Evolutionary conservation across 176 grass and related monocot species (phyloP).

Genomic region (Thinopyrum elongatum): DNA sequence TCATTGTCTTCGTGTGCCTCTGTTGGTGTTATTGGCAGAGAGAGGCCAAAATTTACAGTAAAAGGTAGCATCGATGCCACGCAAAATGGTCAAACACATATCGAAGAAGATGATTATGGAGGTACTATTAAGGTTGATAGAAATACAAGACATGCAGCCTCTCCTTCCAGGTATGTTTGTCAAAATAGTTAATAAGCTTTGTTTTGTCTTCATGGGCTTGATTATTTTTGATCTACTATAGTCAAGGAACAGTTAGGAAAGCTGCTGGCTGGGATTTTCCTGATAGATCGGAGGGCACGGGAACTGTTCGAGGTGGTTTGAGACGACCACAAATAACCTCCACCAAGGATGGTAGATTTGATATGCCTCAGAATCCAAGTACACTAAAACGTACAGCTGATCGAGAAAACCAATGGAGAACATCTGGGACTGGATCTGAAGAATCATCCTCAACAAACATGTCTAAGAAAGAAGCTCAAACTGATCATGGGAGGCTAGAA

Average conservation of each 20-base stretch:
- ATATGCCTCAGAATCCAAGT: conserved; percentile 51
- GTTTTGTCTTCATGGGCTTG: conserved; percentile 4
- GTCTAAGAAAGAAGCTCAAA: conserved; percentile 45
- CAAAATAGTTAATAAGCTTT: conserved; percentile 11
- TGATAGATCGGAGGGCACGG: conserved; percentile 63
- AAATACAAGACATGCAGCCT: conserved; percentile 50
- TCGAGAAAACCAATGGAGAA: conserved; percentile 54
- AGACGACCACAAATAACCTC: conserved; percentile 49
- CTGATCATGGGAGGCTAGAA: conserved; percentile 41
- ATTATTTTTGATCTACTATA: conserved; percentile 35
- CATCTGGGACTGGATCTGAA: conserved; percentile 50
- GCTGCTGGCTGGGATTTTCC: conserved; percentile 45
- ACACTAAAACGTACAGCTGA: conserved; percentile 46
- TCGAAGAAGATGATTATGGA: conserved; percentile 53
- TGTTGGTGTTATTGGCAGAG: conserved; percentile 56
- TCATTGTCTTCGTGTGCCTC: conserved; percentile 17
- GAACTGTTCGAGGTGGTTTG: conserved; percentile 64
- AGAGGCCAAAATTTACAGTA: conserved; percentile 67
- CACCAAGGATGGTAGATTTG: conserved; percentile 54
- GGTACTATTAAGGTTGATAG: conserved; percentile 67
- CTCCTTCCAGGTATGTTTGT: conserved; percentile 47
- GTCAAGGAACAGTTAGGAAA: conserved; percentile 59
- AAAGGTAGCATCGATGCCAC: conserved; percentile 54
- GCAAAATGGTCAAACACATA: conserved; percentile 40
- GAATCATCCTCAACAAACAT: conserved; percentile 39